Evolutionary conservation across 192 early-diverging fungal species (phyloP), one percentile per base, ranked within the genome.

Genomic region (Mortierella antarctica): DNA sequence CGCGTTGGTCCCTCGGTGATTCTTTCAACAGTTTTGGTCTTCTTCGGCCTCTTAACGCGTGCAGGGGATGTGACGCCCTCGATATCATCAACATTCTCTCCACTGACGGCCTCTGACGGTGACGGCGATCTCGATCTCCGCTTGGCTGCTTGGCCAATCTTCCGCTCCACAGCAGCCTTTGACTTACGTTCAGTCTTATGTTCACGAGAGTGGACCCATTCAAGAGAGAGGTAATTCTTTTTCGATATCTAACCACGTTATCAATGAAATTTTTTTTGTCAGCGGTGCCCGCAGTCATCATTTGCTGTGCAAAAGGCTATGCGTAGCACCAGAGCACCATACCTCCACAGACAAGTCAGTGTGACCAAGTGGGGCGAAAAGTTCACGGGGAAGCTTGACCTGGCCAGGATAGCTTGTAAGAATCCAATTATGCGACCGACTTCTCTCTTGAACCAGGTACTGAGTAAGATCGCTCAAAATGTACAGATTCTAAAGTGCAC

Each of bases 381-480:
- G 68, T 31, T 95, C 92, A 0, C 84, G 74, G 0, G 94, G 90
- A 3, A 95, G 83, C 6, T 83, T 79, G 14, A 93, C 88, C 54
- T 88, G 83, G 0, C 89, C 92, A 7, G 93, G 94, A 78, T 95
- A 95, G 21, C 95, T 87, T 40, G 87, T 88, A 6, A 99, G 71
- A 1, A 90, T 86, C 96, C 97, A 99, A 57, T 90, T 88, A 15
- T 88, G 77, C 4, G 89, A 69, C 55, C 90, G 88, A 66, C 92
- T 91, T 70, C 89, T 91, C 48, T 93, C 92, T 62, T 90, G 92
- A 20, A 99, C 92, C 56, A 96, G 61, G 48, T 91, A 85, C 76
- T 95, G 93, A 21, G 92, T 74, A 53, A 99, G 79, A 68, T 99
- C 97, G 82, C 92, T 91, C 46, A 97, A 59, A 13, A 93, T 85